Evolutionary conservation across 345 rosid genomes (phyloP).

Genomic region (Eucalyptus polyanthemos): DNA sequence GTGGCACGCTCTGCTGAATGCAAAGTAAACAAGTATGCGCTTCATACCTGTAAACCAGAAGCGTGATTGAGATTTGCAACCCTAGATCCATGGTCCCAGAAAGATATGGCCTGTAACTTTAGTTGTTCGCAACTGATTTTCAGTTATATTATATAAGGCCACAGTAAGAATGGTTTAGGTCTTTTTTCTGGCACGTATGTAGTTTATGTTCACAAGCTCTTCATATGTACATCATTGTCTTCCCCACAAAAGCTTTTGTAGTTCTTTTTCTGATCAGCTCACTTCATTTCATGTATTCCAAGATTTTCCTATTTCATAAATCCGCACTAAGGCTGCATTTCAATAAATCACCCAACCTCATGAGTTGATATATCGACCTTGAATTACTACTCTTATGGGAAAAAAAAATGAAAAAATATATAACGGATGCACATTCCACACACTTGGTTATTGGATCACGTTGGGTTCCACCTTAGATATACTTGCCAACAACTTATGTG

Average conservation of each 20-base stretch:
- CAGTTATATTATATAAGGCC: not conserved
- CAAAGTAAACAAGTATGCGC: not conserved
- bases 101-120: not conserved
- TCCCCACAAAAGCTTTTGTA: not conserved
- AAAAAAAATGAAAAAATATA: too few species aligned
- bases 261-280: not conserved
- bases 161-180: not conserved
- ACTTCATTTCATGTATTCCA: not conserved
- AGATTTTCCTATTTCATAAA: not conserved
- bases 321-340: not conserved
- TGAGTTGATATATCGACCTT: rapidly evolving
- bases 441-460: too few species aligned
- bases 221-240: too few species aligned
- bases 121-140: not conserved
- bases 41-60: not conserved
- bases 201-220: not conserved
- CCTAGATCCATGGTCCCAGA: not conserved
- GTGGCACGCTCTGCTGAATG: not conserved
- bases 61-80: not conserved
- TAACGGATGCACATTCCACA: not conserved
- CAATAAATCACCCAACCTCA: not conserved
- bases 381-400: not conserved
- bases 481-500: not conserved
- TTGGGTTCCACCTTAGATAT: not conserved
- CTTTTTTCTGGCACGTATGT: not conserved